Evolutionary conservation across 257 asterid genomes (phyloP).

Genomic region (Handroanthus guayacan): DNA sequence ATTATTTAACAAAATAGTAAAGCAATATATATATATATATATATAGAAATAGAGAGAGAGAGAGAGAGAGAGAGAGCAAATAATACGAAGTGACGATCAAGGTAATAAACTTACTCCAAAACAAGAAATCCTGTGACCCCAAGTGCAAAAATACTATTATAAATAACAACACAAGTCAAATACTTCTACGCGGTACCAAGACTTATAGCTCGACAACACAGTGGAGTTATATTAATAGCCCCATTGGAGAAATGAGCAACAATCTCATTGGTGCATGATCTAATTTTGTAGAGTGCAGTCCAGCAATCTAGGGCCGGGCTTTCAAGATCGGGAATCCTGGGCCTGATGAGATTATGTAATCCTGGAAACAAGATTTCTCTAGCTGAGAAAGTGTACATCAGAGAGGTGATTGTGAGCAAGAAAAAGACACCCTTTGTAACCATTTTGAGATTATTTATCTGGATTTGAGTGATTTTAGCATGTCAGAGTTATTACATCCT

Average conservation of each 20-base stretch:
- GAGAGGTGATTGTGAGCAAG: slow-evolving; percentile 34
- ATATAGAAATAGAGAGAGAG: too few species aligned
- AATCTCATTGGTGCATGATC: slow-evolving; percentile 55
- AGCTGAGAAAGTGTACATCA: slow-evolving; percentile 16
- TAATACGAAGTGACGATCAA: too few species aligned
- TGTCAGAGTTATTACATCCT: too few species aligned
- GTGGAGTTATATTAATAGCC: slow-evolving; percentile 33
- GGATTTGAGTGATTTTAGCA: not conserved
- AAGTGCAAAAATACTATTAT: too few species aligned
- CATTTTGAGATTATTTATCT: slow-evolving; percentile 19
- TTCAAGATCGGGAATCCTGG: not conserved
- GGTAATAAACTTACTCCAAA: too few species aligned
- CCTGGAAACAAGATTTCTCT: slow-evolving; percentile 14
- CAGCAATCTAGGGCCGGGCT: slow-evolving; percentile 45
- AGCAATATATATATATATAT: too few species aligned
- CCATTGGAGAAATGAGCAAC: slow-evolving; percentile 43
- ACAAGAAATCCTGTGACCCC: too few species aligned
- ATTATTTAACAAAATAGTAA: too few species aligned
- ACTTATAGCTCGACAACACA: slow-evolving; percentile 50
- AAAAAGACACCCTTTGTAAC: slow-evolving; percentile 21
- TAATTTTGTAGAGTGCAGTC: slow-evolving; percentile 48
- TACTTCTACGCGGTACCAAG: too few species aligned
- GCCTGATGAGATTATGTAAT: not conserved
- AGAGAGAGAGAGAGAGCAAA: too few species aligned
- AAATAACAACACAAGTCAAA: too few species aligned